Evolutionary conservation across 2,329 filamentous ascomycete genomes (phyloP).

Genomic region (Exophiala xenobiotica): DNA sequence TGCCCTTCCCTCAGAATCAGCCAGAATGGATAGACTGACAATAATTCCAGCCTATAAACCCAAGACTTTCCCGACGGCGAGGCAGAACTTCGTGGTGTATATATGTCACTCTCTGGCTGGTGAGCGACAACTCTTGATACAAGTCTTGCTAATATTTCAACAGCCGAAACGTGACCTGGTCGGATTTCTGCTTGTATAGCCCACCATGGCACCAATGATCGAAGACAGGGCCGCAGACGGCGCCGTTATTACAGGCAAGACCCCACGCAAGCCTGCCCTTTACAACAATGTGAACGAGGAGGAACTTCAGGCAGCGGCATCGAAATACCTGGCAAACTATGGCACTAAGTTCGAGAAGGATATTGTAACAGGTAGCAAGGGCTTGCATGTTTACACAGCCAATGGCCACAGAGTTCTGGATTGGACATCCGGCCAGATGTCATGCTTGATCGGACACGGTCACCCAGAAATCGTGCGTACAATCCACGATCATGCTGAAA

Average conservation of each 20-base stretch:
- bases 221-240: slow-evolving; percentile 31
- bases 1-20: background rate
- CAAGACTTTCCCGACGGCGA: slow-evolving; percentile 17
- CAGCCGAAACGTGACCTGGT: no score
- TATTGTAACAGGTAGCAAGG: slow-evolving; percentile 48
- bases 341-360: slow-evolving; percentile 35
- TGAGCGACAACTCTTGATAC: no score
- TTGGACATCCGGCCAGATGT: slow-evolving; percentile 63
- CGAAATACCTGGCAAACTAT: slow-evolving; percentile 30
- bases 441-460: slow-evolving; percentile 57
- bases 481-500: slow-evolving; percentile 49
- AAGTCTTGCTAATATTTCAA: background rate
- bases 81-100: slow-evolving; percentile 4
- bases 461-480: slow-evolving; percentile 59
- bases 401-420: slow-evolving; percentile 52
- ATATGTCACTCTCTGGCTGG: no score
- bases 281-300: slow-evolving; percentile 38
- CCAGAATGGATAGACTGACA: slow-evolving; percentile 3
- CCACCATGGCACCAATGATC: slow-evolving; percentile 30
- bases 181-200: background rate
- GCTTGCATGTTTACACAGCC: slow-evolving; percentile 48
- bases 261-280: slow-evolving; percentile 32
- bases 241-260: slow-evolving; percentile 40
- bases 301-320: slow-evolving; percentile 36
- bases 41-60: slow-evolving; percentile 1